Base-by-base conservation (phyloP, 495 filamentous ascomycete species). In the Penicillium chermesinum region DNA sequence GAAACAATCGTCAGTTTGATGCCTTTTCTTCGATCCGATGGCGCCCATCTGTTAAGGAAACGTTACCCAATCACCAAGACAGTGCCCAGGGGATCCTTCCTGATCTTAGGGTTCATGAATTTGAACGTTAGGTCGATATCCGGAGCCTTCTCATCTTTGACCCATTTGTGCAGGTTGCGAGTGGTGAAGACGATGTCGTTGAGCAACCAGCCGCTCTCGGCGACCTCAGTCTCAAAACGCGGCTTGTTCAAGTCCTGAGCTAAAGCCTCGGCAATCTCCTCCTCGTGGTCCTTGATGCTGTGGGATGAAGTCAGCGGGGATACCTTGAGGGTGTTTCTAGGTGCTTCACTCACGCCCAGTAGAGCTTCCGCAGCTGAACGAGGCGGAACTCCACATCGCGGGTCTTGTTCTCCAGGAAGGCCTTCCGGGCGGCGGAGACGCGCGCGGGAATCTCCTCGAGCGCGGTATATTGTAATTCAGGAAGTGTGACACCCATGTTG, bases 11-110 rank as follows among this genome's bases (percentile, higher is more conserved):
- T n/a, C n/a, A n/a, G n/a, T n/a, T n/a, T n/a, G n/a, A n/a, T n/a
- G n/a, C n/a, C n/a, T n/a, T n/a, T n/a, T n/a, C n/a, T n/a, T n/a
- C n/a, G n/a, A n/a, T 15, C 22, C 18, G 35, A 13, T 40, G 4
- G 25, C 25, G 25, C 21, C 13, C 15, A 15, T 35, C 17, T 15
- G 13, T 35, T 13, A n/a, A 14, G 20, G 12, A 18, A 37, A 64
- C 70, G 18, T n/a, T 68, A 86, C 78, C 91, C 93, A 62, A 98
- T 91, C 53, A 96, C 82, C 53, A 97, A 69, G 1, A 90, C 82
- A 30, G 78, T 64, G 34, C 93, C 93, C 36, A 97, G 59, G 10
- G 93, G 93, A 56, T 97, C 93, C 72, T 96, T 96, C 38, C 84
- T 73, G 64, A 91, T 85, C 61, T 78, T 84, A 17, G 90, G 87